Evolutionary conservation across 106 monocot species (phyloP).

Genomic region (Chionographis japonica): DNA sequence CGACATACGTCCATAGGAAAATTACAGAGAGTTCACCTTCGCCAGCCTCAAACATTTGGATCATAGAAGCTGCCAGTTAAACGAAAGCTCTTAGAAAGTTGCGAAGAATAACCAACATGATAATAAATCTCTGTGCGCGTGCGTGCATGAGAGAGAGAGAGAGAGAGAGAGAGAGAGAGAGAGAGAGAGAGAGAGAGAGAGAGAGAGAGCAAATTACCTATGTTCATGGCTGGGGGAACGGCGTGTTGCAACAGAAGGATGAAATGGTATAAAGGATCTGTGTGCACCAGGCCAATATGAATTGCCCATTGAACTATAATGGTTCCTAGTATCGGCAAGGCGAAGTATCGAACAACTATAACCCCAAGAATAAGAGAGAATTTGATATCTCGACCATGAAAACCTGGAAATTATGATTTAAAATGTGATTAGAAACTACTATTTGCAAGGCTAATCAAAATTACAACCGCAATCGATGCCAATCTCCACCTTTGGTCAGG

Average conservation of each 20-base stretch:
- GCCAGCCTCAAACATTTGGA: constrained; percentile 14
- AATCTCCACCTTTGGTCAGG: constrained; percentile 31
- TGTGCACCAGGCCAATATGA: constrained; percentile 47
- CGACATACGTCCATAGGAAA: constrained; percentile 11
- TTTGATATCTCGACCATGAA: constrained; percentile 21
- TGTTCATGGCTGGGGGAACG: constrained; percentile 79
- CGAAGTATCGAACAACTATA: constrained; percentile 23
- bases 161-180: too few relatives aligned
- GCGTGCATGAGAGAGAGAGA: too few relatives aligned
- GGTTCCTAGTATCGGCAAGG: constrained; percentile 28
- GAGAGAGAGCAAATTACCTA: constrained; percentile 21
- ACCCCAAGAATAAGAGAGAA: constrained; percentile 29
- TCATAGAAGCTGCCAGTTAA: constrained; percentile 7
- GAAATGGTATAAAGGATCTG: constrained; percentile 72
- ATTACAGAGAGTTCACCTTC: constrained; percentile 12
- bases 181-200: background rate
- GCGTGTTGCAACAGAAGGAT: constrained; percentile 58
- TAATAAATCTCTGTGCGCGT: too few relatives aligned
- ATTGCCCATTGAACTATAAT: constrained; percentile 47
- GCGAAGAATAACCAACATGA: too few relatives aligned
- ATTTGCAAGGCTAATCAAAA: background rate
- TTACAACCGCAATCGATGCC: background rate
- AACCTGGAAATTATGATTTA: constrained; percentile 11
- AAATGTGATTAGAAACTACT: background rate
- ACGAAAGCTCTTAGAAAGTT: background rate